Evolutionary conservation across 495 filamentous ascomycete genomes (phyloP).

Genomic region (Penicillium silybi): DNA sequence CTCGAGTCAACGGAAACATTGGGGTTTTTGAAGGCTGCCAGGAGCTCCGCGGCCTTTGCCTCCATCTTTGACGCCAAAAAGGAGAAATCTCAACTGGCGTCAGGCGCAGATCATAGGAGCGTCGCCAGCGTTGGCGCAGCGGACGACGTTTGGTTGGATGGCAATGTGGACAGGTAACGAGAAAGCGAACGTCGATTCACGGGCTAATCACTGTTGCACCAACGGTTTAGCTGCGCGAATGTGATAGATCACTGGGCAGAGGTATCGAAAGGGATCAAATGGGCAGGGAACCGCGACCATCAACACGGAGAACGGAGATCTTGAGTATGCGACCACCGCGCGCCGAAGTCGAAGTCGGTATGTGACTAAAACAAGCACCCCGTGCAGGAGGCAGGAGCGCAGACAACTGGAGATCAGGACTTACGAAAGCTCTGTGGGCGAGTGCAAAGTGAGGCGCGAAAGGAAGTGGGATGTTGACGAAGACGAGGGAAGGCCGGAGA

Average conservation of each 20-base stretch:
- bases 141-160: constrained; percentile 2
- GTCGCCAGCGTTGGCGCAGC: constrained; percentile 4
- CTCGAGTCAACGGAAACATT: constrained; percentile 68
- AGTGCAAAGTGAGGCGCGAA: constrained; percentile 5
- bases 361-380: not conserved
- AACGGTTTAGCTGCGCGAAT: not conserved
- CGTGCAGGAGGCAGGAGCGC: not conserved
- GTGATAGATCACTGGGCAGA: not conserved
- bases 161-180: not conserved
- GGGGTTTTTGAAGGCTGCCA: constrained; percentile 59
- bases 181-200: not conserved
- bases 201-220: not conserved
- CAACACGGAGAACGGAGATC: not conserved
- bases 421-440: not conserved
- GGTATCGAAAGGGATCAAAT: not conserved
- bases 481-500: constrained; percentile 20
- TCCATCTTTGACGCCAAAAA: constrained; percentile 32
- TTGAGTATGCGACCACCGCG: not conserved
- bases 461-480: constrained; percentile 25
- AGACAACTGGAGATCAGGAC: not conserved
- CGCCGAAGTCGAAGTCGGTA: not conserved
- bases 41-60: constrained; percentile 51
- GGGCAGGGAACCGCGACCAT: not conserved
- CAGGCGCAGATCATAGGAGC: constrained; percentile 16
- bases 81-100: constrained; percentile 7